Evolutionary conservation across 805 yeast species (phyloP).

Genomic region (Kodamaea fukazawae): DNA sequence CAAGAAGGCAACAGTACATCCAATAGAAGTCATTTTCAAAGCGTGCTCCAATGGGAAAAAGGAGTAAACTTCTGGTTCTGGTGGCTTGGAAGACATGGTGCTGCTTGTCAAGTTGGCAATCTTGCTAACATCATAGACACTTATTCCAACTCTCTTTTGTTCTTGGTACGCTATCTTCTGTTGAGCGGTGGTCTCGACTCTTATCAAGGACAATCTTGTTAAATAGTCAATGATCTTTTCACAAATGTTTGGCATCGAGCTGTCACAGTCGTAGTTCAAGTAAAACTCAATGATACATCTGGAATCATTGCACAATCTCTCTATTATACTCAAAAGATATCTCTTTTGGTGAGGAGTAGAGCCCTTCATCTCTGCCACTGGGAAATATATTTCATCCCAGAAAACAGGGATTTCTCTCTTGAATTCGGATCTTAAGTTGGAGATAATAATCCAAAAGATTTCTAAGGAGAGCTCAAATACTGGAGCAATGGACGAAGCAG

Average conservation of each 20-base stretch:
- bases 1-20: slow-evolving; percentile 76
- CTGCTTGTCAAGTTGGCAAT: slow-evolving; percentile 76
- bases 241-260: slow-evolving; percentile 75
- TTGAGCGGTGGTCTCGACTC: slow-evolving; percentile 67
- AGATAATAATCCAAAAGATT: slow-evolving; percentile 85
- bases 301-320: slow-evolving; percentile 83
- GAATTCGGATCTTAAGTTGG: slow-evolving; percentile 81
- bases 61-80: slow-evolving; percentile 52
- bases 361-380: slow-evolving; percentile 87
- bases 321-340: slow-evolving; percentile 76
- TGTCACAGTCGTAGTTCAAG: slow-evolving; percentile 92
- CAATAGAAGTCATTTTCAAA: slow-evolving; percentile 75
- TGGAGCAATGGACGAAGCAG: slow-evolving; percentile 87
- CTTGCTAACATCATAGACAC: slow-evolving; percentile 70
- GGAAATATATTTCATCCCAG: slow-evolving; percentile 88
- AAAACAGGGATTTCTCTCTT: slow-evolving; percentile 93
- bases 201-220: slow-evolving; percentile 64
- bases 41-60: slow-evolving; percentile 78
- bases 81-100: slow-evolving; percentile 53
- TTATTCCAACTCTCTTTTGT: slow-evolving; percentile 50
- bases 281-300: slow-evolving; percentile 88
- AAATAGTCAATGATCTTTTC: slow-evolving; percentile 79
- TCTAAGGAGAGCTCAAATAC: slow-evolving; percentile 90
- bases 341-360: slow-evolving; percentile 92
- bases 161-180: slow-evolving; percentile 54